phyloP scores from a whole-genome alignment of 1,139 yeast species.

The Protomyces gravidus region DNA sequence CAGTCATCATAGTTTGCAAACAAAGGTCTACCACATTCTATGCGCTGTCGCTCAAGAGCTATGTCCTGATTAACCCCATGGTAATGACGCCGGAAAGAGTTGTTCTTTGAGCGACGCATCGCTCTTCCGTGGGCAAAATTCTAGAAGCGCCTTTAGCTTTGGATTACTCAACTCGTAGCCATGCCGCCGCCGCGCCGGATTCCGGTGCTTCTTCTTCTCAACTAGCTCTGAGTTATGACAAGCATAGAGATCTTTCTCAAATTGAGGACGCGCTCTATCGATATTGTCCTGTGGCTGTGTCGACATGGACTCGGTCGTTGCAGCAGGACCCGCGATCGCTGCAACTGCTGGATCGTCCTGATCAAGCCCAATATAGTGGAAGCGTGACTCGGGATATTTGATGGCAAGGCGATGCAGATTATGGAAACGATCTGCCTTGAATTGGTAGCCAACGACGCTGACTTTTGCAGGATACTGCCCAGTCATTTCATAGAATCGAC shows the following conservation, averaged over 20 bases:
- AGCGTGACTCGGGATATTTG: slow-evolving; percentile 41
- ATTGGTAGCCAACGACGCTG: slow-evolving; percentile 67
- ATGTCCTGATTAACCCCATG: slow-evolving; percentile 10
- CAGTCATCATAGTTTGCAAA: neutral
- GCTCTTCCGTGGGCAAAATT: slow-evolving; percentile 11
- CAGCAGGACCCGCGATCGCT: slow-evolving; percentile 38
- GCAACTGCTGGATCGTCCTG: neutral
- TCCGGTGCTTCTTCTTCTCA: slow-evolving; percentile 50
- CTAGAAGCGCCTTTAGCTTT: neutral
- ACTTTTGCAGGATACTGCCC: slow-evolving; percentile 51
- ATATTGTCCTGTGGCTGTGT: neutral
- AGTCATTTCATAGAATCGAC: slow-evolving; percentile 50
- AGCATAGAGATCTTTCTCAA: slow-evolving; percentile 62
- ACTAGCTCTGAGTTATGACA: slow-evolving; percentile 44
- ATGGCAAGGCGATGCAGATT: slow-evolving; percentile 55
- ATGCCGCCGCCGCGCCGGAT: slow-evolving; percentile 56
- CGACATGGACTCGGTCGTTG: slow-evolving; percentile 46
- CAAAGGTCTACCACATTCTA: no score
- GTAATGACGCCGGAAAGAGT: slow-evolving; percentile 4
- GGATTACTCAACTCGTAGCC: slow-evolving; percentile 41
- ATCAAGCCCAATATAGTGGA: slow-evolving; percentile 58
- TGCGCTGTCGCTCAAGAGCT: no score
- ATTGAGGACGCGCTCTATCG: slow-evolving; percentile 54
- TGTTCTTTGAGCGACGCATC: neutral
- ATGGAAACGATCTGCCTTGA: slow-evolving; percentile 59